Evolutionary conservation across 2,329 filamentous ascomycete species (phyloP).

Genomic region (Diaporthe amygdali): DNA sequence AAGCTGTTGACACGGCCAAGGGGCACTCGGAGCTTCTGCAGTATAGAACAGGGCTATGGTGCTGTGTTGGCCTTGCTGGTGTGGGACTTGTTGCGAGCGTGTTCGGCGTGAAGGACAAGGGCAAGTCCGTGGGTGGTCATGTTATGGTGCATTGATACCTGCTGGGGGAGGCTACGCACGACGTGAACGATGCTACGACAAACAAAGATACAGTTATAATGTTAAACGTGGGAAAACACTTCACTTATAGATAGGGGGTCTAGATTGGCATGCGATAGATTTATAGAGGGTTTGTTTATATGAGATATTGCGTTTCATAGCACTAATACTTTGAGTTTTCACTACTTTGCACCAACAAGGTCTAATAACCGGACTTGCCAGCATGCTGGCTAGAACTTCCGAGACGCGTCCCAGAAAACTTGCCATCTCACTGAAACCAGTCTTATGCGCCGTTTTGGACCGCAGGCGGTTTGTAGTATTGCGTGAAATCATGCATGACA

Average conservation of each 20-base stretch:
- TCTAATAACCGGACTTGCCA: neutral
- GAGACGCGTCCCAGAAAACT: neutral
- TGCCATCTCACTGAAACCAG: too few species aligned
- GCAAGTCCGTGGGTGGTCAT: neutral
- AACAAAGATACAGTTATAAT: neutral
- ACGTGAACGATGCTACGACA: neutral
- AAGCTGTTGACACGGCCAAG: slow-evolving; percentile 43
- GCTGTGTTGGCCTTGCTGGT: slow-evolving; percentile 44
- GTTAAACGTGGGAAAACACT: neutral
- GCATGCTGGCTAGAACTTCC: neutral
- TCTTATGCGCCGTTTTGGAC: neutral
- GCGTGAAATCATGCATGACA: slow-evolving; percentile 28
- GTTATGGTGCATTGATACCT: slow-evolving; percentile 11
- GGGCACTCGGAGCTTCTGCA: slow-evolving; percentile 38
- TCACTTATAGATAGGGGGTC: neutral
- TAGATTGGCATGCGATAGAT: too few species aligned
- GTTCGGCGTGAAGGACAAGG: slow-evolving; percentile 30
- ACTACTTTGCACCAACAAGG: neutral
- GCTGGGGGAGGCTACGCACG: neutral
- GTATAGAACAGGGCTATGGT: slow-evolving; percentile 47
- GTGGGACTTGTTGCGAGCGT: slow-evolving; percentile 36
- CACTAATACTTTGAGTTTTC: too few species aligned
- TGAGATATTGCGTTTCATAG: neutral
- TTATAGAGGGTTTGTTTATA: neutral
- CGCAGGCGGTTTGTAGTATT: slow-evolving; percentile 22